Percentiles rank a stretch among this genome's conserved stretches.
These are phyloP conservation scores for Taiwanofungus camphoratus DNA, from an alignment of 1,284 basidiomycete genomes.

Conservation along the genomic window DNA sequence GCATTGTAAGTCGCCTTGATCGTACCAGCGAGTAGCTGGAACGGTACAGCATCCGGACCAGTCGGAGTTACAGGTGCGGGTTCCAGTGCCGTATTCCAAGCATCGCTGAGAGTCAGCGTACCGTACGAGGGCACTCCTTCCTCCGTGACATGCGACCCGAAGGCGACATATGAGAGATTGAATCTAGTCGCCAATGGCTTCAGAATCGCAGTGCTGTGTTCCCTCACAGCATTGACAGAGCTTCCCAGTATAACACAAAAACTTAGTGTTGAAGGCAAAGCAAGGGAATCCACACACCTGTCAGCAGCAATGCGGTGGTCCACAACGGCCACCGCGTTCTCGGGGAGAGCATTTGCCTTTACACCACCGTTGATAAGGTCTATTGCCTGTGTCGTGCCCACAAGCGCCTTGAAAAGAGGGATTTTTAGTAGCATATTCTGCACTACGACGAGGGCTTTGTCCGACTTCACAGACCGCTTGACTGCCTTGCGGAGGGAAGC, in stretches of 20 bases:
- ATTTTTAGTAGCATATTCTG: slow-evolving; percentile 33
- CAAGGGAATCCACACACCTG: slow-evolving; percentile 25
- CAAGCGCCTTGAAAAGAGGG: slow-evolving; percentile 27
- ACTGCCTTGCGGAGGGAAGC: slow-evolving; percentile 26
- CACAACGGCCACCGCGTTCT: slow-evolving; percentile 43
- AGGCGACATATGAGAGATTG: slow-evolving; percentile 50
- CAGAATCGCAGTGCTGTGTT: slow-evolving; percentile 35
- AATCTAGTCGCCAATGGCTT: slow-evolving; percentile 36
- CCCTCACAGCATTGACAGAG: slow-evolving; percentile 37
- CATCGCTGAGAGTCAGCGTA: slow-evolving; percentile 32
- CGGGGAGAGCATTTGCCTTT: slow-evolving; percentile 52
- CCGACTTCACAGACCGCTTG: slow-evolving; percentile 30
- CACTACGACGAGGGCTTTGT: slow-evolving; percentile 36
- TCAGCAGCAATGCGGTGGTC: slow-evolving; percentile 49
- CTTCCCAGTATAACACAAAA: slow-evolving; percentile 18
- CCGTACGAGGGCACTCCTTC: slow-evolving; percentile 19
- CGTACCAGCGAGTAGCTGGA: slow-evolving; percentile 42
- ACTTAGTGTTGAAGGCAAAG: slow-evolving; percentile 18
- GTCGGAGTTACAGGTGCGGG: slow-evolving; percentile 51
- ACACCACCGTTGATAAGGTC: slow-evolving; percentile 65
- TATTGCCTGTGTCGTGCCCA: slow-evolving; percentile 66
- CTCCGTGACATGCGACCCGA: slow-evolving; percentile 29
- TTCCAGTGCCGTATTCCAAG: slow-evolving; percentile 40
- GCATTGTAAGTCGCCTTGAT: slow-evolving; percentile 34
- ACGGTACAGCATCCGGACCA: slow-evolving; percentile 36